Base-by-base conservation (phyloP, 176 grass and related monocot species). In the Eleusine indica region DNA sequence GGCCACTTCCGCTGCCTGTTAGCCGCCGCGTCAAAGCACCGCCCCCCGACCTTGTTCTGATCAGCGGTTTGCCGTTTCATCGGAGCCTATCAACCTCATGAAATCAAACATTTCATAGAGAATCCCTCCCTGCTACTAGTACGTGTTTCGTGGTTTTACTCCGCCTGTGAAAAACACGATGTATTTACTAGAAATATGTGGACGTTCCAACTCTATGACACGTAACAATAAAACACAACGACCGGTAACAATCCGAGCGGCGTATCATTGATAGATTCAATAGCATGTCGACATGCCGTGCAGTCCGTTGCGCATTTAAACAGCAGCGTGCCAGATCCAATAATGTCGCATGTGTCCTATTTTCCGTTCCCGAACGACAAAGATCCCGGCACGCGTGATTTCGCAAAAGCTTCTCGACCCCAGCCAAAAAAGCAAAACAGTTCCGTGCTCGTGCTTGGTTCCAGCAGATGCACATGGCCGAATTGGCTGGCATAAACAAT, bases 391-490 rank as follows among this genome's bases (percentile, higher is more conserved):
- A 35, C 32, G 32, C 61, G 61, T 68, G 60, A 66, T 51, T 2
- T 67, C 28, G 32, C 61, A 28, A 68, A 17, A 53, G 2, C 4
- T 32, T 18, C 35, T 19, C 30, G 17, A 48, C 29, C 22, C 48
- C 29, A 7, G 4, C 28, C 3, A 66, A 22, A 57, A 58, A 57
- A 58, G 35, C 5, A 14, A 58, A 68, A 68, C 78, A 80, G 65
- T 53, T 19, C 77, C 77, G 63, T 52, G 42, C 42, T 38, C 35
- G 48, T 38, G 37, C 37, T 5, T 1, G 15, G 14, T 6, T 8
- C 13, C 52, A 56, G 72, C 54, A n/a, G 47, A 38, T 37, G 30
- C 66, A 81, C 66, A 66, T 37, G 79, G 79, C 41, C 37, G 47
- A 19, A 32, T 5, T 4, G 13, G 13, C 16, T 49, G 42, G 13